Percentiles rank a stretch among this genome's conserved stretches.
These are phyloP conservation scores for Tetrapisispora namnaoensis DNA, from an alignment of 805 yeast species.

Conservation along the genomic window DNA sequence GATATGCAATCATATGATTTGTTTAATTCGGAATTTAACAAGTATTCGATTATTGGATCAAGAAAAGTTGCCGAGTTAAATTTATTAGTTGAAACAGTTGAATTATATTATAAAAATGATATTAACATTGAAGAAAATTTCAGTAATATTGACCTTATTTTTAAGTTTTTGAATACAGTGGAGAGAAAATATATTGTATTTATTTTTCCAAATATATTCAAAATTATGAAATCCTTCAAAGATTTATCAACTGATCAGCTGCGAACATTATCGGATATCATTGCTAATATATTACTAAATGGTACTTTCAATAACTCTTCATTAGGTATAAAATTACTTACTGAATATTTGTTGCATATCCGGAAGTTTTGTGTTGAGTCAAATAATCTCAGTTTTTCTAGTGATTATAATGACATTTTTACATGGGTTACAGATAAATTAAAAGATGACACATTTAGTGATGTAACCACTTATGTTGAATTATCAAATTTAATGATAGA, in stretches of 20 bases:
- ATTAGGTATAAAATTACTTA: constrained; percentile 9
- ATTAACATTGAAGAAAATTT: neutral
- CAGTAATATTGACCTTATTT: neutral
- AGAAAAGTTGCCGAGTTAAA: neutral
- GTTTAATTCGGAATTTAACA: neutral
- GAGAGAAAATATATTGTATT: neutral
- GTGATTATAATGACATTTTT: constrained; percentile 41
- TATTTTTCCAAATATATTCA: neutral
- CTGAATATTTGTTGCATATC: constrained; percentile 11
- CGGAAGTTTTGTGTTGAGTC: constrained; percentile 21
- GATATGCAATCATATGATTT: neutral
- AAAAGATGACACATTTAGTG: constrained; percentile 33
- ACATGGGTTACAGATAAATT: constrained; percentile 37
- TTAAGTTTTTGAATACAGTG: neutral
- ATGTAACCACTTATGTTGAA: constrained; percentile 28
- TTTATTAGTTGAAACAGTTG: neutral
- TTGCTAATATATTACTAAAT: constrained; percentile 18
- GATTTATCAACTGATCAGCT: neutral
- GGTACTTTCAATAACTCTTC: constrained; percentile 16
- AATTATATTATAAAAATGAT: neutral
- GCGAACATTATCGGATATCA: constrained; percentile 11
- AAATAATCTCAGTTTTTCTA: constrained; percentile 20
- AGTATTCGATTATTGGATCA: neutral
- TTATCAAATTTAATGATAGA: constrained; percentile 29
- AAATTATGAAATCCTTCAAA: neutral